These are phyloP conservation scores for Saccharomycopsis babjevae DNA, from an alignment of 805 yeast species.

Conservation along the genomic window DNA sequence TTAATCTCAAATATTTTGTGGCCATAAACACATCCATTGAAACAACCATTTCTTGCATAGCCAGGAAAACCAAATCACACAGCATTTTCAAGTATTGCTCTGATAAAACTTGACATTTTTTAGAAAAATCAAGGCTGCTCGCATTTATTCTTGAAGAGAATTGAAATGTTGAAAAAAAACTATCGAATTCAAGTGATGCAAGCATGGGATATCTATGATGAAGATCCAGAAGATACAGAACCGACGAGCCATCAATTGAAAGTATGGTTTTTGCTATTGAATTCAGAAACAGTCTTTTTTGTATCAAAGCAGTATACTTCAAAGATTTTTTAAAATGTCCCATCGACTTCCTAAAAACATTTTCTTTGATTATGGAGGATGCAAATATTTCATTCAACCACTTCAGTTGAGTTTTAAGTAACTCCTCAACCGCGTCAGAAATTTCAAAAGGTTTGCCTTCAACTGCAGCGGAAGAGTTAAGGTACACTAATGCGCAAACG, in stretches of 20 bases:
- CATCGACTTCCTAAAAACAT: neutral
- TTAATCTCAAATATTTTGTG: neutral
- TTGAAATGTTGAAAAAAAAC: neutral
- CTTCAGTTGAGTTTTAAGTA: neutral
- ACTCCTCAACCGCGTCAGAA: neutral
- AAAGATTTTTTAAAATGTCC: neutral
- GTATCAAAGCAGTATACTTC: neutral
- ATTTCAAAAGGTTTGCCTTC: neutral
- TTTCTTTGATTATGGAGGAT: neutral
- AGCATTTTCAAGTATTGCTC: neutral
- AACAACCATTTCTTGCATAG: neutral
- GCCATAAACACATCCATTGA: neutral
- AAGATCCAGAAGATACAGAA: neutral
- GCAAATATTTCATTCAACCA: neutral
- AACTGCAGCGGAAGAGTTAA: neutral
- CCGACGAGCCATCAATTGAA: neutral
- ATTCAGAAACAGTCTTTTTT: neutral
- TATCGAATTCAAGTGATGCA: neutral
- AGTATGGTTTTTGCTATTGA: neutral
- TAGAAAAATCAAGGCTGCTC: neutral
- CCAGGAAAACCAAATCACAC: neutral
- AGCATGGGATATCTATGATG: neutral
- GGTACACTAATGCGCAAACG: neutral
- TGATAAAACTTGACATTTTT: neutral
- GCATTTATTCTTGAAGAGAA: neutral